Conservation (phyloP, 2,329 filamentous ascomycete species). For the Ceratocystis albifundus region DNA sequence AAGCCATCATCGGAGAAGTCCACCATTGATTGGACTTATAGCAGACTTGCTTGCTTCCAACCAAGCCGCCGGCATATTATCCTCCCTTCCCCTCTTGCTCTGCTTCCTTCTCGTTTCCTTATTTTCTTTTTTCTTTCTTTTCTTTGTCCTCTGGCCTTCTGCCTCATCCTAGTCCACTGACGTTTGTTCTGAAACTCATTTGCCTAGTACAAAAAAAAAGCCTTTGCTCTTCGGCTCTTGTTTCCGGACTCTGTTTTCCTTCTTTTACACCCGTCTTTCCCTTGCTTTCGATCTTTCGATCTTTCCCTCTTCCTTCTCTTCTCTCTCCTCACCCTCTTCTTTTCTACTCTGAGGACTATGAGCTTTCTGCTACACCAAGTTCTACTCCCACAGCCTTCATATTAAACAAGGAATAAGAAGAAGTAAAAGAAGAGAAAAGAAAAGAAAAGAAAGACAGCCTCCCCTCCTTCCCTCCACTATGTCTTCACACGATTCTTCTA, state of each 20-base stretch:
- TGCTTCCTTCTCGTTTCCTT: not conserved
- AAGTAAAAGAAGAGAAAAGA: not conserved
- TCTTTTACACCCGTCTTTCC: not conserved
- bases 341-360: not conserved
- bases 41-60: not conserved
- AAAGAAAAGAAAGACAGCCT: not conserved
- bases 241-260: slow-evolving; percentile 5
- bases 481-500: slow-evolving; percentile 9
- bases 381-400: not conserved
- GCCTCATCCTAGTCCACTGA: slow-evolving; percentile 2
- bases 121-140: not conserved
- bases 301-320: not conserved
- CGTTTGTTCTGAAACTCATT: slow-evolving; percentile 1
- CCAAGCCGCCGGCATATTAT: not conserved
- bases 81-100: not conserved
- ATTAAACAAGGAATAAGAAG: not conserved
- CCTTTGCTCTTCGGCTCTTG: slow-evolving; percentile 1
- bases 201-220: not conserved
- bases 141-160: slow-evolving; percentile 7
- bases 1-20: not conserved
- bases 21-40: not conserved
- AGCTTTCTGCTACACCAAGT: not conserved
- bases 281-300: not conserved
- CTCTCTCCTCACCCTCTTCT: not conserved
- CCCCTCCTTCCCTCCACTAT: not conserved